These are phyloP conservation scores for Chlorella sorokiniana DNA, from an alignment of 139 green algal genomes.

Conservation along the genomic window DNA sequence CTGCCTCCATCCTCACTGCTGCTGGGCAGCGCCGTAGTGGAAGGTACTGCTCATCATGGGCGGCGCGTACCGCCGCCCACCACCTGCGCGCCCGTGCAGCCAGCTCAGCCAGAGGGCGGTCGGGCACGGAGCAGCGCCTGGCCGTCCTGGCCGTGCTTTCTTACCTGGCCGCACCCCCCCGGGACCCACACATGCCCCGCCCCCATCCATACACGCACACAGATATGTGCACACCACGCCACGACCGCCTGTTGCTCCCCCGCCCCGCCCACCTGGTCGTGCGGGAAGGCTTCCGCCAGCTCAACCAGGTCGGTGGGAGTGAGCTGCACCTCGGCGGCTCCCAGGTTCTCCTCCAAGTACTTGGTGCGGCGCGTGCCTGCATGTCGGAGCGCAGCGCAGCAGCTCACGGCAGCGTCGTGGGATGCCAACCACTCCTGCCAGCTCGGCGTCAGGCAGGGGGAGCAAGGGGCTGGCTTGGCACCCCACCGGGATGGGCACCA, in stretches of 20 bases:
- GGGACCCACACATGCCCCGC: no score
- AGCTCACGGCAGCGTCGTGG: background rate
- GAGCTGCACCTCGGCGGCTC: conserved; percentile 44
- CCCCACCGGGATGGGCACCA: conserved; percentile 70
- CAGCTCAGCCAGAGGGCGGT: no score
- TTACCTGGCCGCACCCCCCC: no score
- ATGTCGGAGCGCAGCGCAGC: no score
- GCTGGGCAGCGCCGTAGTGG: background rate
- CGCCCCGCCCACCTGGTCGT: background rate
- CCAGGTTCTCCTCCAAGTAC: conserved; percentile 16
- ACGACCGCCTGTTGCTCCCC: background rate
- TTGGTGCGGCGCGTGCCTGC: conserved; percentile 54
- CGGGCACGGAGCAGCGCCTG: no score
- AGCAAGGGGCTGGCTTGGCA: no score
- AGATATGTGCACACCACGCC: no score
- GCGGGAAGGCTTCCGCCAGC: conserved; percentile 34
- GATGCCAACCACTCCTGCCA: background rate
- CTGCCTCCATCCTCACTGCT: background rate
- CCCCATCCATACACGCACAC: no score
- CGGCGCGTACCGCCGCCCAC: background rate
- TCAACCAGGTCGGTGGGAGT: conserved; percentile 48
- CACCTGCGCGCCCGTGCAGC: background rate
- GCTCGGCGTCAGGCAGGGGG: background rate
- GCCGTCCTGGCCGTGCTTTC: no score
- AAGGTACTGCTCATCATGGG: background rate